phyloP scores from a whole-genome alignment of 2,329 filamentous ascomycete genomes.

The Chrysosporium keratinophilum region DNA sequence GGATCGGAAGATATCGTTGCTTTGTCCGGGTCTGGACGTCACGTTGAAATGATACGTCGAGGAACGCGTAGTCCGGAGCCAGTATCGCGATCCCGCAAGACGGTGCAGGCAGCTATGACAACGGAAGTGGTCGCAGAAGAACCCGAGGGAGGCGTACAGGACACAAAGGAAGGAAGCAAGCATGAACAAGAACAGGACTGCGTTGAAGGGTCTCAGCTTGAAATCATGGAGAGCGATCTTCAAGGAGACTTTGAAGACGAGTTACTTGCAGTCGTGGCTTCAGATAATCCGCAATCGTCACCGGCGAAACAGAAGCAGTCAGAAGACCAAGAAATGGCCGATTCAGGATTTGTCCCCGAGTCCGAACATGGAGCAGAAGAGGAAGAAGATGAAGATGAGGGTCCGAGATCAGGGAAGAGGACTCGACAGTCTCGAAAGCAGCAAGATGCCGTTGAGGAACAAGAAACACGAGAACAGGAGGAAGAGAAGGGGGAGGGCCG shows the following conservation, averaged over 20 bases:
- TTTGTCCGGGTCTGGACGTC: conserved; percentile 49
- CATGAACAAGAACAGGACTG: conserved; percentile 1
- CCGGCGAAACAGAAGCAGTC: conserved; percentile 19
- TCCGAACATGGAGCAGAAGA: conserved; percentile 33
- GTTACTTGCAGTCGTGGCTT: conserved; percentile 18
- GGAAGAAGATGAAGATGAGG: conserved; percentile 46
- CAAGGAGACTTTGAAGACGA: conserved; percentile 28
- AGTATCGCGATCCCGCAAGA: conserved; percentile 6
- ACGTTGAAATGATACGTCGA: conserved; percentile 45
- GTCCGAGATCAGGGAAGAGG: conserved; percentile 40
- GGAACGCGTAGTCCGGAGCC: conserved; percentile 43
- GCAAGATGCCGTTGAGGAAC: background rate
- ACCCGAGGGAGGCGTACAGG: conserved; percentile 38
- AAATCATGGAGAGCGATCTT: conserved; percentile 35
- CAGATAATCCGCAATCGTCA: conserved; percentile 11
- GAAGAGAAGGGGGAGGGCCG: conserved; percentile 26
- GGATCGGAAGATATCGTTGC: conserved; percentile 47
- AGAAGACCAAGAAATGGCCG: conserved; percentile 29
- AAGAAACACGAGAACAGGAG: conserved; percentile 17
- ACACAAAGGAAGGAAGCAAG: background rate
- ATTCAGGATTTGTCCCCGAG: conserved; percentile 33
- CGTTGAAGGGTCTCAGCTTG: conserved; percentile 27
- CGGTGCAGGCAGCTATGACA: conserved; percentile 17
- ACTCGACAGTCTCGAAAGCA: conserved; percentile 20
- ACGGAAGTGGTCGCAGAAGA: conserved; percentile 45